Evolutionary conservation across 495 filamentous ascomycete species (phyloP).

Genomic region (Cercophora samala): DNA sequence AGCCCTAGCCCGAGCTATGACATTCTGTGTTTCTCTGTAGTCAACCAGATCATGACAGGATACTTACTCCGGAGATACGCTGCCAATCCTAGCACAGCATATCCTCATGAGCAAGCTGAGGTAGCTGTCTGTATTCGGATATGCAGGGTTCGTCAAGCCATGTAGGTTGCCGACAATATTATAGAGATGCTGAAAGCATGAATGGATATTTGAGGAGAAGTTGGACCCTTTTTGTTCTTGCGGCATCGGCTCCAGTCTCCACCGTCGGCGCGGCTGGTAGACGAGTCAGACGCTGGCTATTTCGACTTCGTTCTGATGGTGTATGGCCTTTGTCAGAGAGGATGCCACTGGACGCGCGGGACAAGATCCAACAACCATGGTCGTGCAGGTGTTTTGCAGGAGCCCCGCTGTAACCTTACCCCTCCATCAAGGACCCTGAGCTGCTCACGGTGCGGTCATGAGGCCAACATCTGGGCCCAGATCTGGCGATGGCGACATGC

Average conservation of each 20-base stretch:
- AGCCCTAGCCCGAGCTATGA: neutral
- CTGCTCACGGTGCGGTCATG: conserved; percentile 26
- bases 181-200: neutral
- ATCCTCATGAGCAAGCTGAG: neutral
- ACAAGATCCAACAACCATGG: conserved; percentile 10
- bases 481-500: conserved; percentile 20
- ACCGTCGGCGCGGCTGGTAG: neutral
- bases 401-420: conserved; percentile 14
- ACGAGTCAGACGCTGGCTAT: conserved; percentile 10
- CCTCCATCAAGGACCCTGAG: conserved; percentile 7
- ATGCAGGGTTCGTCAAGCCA: neutral
- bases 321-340: neutral
- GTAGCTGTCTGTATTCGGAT: neutral
- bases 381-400: conserved; percentile 19
- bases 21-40: neutral
- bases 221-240: neutral
- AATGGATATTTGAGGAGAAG: neutral
- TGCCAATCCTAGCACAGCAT: no score
- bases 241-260: conserved; percentile 7
- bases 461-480: conserved; percentile 15
- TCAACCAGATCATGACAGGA: neutral
- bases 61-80: neutral
- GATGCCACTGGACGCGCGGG: neutral
- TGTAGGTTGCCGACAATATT: neutral
- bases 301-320: neutral